phyloP scores from a whole-genome alignment of 176 grass and related monocot species.

The Chrysopogon serrulatus region DNA sequence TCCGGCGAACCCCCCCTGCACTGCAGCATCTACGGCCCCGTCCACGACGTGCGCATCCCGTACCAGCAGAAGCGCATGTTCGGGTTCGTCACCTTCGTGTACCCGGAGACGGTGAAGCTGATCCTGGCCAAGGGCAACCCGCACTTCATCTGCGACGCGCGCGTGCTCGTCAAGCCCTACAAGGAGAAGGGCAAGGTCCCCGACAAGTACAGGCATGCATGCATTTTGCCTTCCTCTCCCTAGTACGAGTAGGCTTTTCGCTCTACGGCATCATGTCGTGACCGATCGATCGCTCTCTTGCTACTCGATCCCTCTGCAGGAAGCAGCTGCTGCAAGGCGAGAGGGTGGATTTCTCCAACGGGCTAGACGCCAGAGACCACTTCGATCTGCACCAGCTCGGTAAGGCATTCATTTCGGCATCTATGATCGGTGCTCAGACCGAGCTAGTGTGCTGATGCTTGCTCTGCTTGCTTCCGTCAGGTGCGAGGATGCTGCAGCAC shows the following conservation, averaged over 20 bases:
- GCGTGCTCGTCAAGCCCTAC: constrained; percentile 98
- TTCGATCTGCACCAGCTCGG: constrained; percentile 93
- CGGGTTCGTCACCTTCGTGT: constrained; percentile 97
- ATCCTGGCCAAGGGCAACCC: constrained; percentile 97
- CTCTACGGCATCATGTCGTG: too few relatives aligned
- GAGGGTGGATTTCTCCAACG: constrained; percentile 58
- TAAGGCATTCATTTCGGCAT: constrained; percentile 18
- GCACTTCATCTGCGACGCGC: constrained; percentile 96
- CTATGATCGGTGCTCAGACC: neutral
- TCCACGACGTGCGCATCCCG: constrained; percentile 93
- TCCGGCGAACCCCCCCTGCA: neutral
- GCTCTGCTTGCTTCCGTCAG: neutral
- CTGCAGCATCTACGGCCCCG: constrained; percentile 89
- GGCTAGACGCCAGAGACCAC: constrained; percentile 59
- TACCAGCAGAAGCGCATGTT: constrained; percentile 99
- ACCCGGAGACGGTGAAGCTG: constrained; percentile 96
- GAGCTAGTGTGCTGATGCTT: neutral
- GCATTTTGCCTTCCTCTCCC: neutral
- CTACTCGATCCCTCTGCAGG: constrained; percentile 48
- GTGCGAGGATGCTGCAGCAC: constrained; percentile 79
- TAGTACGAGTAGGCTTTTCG: too few relatives aligned
- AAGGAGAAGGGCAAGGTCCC: constrained; percentile 99
- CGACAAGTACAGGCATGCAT: constrained; percentile 80
- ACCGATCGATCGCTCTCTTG: constrained; percentile 1
- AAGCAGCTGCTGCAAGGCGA: constrained; percentile 74